These are phyloP conservation scores for Trypanosoma congolense DNA, from an alignment of 208 protist species.

Conservation along the genomic window DNA sequence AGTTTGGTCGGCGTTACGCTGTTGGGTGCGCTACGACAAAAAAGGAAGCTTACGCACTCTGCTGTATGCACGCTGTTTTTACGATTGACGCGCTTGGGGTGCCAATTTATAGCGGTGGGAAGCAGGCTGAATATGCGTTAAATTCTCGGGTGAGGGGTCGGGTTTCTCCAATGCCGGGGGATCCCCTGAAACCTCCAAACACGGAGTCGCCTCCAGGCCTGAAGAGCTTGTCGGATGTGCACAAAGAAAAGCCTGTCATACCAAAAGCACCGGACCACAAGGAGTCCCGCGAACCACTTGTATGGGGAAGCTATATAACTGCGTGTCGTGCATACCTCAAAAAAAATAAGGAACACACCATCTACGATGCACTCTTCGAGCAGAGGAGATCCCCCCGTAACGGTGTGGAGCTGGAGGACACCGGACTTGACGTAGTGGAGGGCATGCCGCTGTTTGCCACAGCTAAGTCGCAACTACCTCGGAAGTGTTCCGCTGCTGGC, in stretches of 20 bases:
- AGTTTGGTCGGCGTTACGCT: slow-evolving; percentile 51
- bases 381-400: slow-evolving; percentile 20
- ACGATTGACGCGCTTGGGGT: slow-evolving; percentile 59
- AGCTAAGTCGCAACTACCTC: slow-evolving; percentile 24
- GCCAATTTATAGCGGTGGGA: slow-evolving; percentile 37
- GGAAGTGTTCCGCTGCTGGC: slow-evolving; percentile 30
- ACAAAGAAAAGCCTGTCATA: slow-evolving; percentile 15
- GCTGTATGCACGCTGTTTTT: slow-evolving; percentile 50
- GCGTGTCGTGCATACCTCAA: slow-evolving; percentile 28
- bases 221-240: slow-evolving; percentile 21
- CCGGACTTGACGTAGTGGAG: slow-evolving; percentile 31
- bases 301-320: slow-evolving; percentile 29
- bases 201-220: slow-evolving; percentile 60
- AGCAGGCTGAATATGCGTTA: slow-evolving; percentile 41
- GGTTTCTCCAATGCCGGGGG: slow-evolving; percentile 21
- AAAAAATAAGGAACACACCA: slow-evolving; percentile 19
- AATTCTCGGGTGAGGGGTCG: slow-evolving; percentile 25
- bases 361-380: slow-evolving; percentile 26
- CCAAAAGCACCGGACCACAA: slow-evolving; percentile 10
- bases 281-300: slow-evolving; percentile 22
- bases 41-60: slow-evolving; percentile 43
- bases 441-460: slow-evolving; percentile 27
- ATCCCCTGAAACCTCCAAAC: slow-evolving; percentile 17
- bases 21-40: slow-evolving; percentile 65
- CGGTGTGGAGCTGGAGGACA: slow-evolving; percentile 31